Conservation (phyloP, 495 filamentous ascomycete species). For the Collariella sp. region DNA sequence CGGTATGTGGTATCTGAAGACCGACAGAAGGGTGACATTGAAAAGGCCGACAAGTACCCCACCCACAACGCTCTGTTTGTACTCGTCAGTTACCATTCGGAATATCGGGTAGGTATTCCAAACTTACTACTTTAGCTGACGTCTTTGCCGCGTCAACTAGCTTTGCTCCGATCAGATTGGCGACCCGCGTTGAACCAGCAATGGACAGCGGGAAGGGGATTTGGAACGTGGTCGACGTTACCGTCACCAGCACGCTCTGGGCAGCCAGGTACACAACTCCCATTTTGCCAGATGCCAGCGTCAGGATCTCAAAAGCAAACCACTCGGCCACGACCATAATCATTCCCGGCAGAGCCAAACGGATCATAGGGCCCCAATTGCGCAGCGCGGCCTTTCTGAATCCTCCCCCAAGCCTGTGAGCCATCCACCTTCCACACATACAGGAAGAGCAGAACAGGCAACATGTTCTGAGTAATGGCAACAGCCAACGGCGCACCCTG, state of each 20-base stretch:
- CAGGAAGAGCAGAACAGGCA: constrained; percentile 63
- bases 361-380: constrained; percentile 84
- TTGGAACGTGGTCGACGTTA: constrained; percentile 50
- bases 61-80: constrained; percentile 45
- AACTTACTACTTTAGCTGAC: constrained; percentile 56
- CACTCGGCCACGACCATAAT: constrained; percentile 91
- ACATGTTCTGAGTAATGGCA: constrained; percentile 70
- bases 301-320: constrained; percentile 75
- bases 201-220: constrained; percentile 55
- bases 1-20: constrained; percentile 59
- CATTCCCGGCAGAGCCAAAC: constrained; percentile 79
- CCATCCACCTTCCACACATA: constrained; percentile 72
- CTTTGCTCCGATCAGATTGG: constrained; percentile 59
- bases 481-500: constrained; percentile 79
- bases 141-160: constrained; percentile 62
- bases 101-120: not conserved
- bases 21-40: constrained; percentile 60
- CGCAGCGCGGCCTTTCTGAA: constrained; percentile 60
- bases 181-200: constrained; percentile 54
- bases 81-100: not conserved
- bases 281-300: constrained; percentile 61
- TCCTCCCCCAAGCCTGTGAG: constrained; percentile 79
- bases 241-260: constrained; percentile 49
- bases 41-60: constrained; percentile 63
- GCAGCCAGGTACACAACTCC: constrained; percentile 59